Percentiles rank a stretch among this genome's conserved stretches.
These are phyloP conservation scores for Fomitopsis pulvina DNA, from an alignment of 768 basidiomycete species.

Conservation along the genomic window DNA sequence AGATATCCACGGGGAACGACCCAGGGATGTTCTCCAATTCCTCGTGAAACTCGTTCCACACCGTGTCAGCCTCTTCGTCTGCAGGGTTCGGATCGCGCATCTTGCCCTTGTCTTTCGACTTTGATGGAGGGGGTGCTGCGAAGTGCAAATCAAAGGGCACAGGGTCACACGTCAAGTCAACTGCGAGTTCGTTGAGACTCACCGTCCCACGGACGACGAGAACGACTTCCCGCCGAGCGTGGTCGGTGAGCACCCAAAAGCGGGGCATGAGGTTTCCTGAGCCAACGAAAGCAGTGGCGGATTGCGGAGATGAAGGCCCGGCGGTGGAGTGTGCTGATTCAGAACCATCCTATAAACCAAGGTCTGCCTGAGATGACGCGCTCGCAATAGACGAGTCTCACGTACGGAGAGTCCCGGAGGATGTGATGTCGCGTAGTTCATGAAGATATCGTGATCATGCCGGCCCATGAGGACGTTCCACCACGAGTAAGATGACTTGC, in stretches of 20 bases:
- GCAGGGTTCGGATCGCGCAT: not conserved
- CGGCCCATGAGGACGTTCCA: slow-evolving; percentile 78
- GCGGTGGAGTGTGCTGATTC: too few relatives aligned
- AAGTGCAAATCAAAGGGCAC: slow-evolving; percentile 46
- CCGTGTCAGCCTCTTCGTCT: slow-evolving; percentile 8
- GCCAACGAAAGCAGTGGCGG: slow-evolving; percentile 47
- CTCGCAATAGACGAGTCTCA: not conserved
- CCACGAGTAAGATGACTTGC: slow-evolving; percentile 52
- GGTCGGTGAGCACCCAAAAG: slow-evolving; percentile 84
- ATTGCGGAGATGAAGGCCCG: too few relatives aligned
- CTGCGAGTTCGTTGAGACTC: slow-evolving; percentile 83
- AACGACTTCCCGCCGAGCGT: slow-evolving; percentile 65
- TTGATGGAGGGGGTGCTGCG: not conserved
- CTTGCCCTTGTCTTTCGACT: not conserved
- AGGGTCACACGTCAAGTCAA: slow-evolving; percentile 77
- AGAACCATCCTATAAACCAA: too few relatives aligned
- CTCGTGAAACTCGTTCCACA: slow-evolving; percentile 14
- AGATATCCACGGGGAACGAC: slow-evolving; percentile 20
- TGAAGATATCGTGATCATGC: slow-evolving; percentile 80
- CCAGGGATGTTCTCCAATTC: slow-evolving; percentile 21
- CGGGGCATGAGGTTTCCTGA: slow-evolving; percentile 69
- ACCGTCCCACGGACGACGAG: slow-evolving; percentile 65
- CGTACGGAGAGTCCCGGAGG: not conserved
- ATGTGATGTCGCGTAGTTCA: slow-evolving; percentile 40
- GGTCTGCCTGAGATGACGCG: too few relatives aligned